Evolutionary conservation across 495 filamentous ascomycete genomes (phyloP).

Genomic region (Podospora tetraspora): DNA sequence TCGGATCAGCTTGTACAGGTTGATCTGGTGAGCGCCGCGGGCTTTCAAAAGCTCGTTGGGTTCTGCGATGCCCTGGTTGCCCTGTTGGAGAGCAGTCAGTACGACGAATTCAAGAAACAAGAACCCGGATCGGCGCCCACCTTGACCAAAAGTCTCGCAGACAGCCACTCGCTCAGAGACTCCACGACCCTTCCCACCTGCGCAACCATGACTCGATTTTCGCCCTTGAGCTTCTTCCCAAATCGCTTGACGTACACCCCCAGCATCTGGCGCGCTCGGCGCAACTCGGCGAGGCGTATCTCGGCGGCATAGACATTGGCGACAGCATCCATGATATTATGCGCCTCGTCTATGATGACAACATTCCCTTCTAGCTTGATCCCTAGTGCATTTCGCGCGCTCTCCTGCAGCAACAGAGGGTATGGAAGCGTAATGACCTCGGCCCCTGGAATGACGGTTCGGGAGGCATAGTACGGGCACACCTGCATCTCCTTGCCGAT

Average conservation of each 20-base stretch:
- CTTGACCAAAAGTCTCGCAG: conserved; percentile 38
- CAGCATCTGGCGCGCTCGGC: conserved; percentile 65
- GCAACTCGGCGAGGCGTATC: conserved; percentile 66
- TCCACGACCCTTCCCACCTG: conserved; percentile 77
- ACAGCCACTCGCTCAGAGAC: conserved; percentile 64
- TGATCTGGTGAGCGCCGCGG: conserved; percentile 92
- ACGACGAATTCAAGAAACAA: neutral
- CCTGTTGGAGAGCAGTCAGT: conserved; percentile 20
- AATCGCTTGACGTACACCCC: conserved; percentile 82
- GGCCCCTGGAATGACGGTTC: conserved; percentile 71
- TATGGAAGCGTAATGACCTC: conserved; percentile 96
- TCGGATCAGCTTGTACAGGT: conserved; percentile 76
- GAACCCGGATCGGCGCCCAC: conserved; percentile 23
- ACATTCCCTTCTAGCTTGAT: conserved; percentile 83
- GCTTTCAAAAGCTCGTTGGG: conserved; percentile 65
- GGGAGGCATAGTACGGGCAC: conserved; percentile 94
- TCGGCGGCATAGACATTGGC: conserved; percentile 78
- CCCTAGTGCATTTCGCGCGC: conserved; percentile 79
- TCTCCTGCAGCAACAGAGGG: conserved; percentile 81
- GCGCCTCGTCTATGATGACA: conserved; percentile 92
- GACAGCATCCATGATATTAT: conserved; percentile 96
- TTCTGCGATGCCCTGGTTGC: conserved; percentile 54
- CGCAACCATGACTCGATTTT: conserved; percentile 86
- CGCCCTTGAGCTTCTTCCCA: conserved; percentile 74
- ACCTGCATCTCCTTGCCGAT: conserved; percentile 75